A percentile compares a stretch with the other conserved stretches of the same genome.
Evolutionary conservation across 768 basidiomycete species (phyloP).

Genomic region (Paxillus ammoniavirescens): DNA sequence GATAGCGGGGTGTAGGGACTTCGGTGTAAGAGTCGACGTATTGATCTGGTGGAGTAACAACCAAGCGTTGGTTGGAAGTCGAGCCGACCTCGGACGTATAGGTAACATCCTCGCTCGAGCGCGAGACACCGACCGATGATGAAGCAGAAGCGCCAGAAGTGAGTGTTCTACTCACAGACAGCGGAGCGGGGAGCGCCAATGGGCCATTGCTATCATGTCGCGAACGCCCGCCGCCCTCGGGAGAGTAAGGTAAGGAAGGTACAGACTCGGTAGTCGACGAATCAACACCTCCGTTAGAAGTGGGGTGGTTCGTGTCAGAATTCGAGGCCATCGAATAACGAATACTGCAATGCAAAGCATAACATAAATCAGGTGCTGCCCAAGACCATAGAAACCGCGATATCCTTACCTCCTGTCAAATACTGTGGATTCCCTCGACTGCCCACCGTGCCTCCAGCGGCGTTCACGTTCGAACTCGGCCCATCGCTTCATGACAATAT

Average conservation of each 20-base stretch:
- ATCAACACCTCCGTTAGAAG: conserved; percentile 50
- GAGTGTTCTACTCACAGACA: conserved; percentile 56
- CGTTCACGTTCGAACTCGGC: conserved; percentile 96
- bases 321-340: conserved; percentile 80
- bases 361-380: conserved; percentile 22
- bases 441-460: conserved; percentile 85
- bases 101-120: conserved; percentile 42
- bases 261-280: conserved; percentile 62
- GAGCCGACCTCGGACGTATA: conserved; percentile 36
- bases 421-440: conserved; percentile 76
- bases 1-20: conserved; percentile 14
- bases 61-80: conserved; percentile 44
- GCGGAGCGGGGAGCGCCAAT: conserved; percentile 72
- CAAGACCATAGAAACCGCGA: conserved; percentile 5
- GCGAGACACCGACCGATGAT: conserved; percentile 42
- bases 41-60: conserved; percentile 35
- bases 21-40: conserved; percentile 27
- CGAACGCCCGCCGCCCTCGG: conserved; percentile 40
- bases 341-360: conserved; percentile 35
- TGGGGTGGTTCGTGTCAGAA: conserved; percentile 64
- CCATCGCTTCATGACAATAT: conserved; percentile 99
- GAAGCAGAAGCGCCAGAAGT: conserved; percentile 41
- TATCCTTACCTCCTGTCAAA: conserved; percentile 68
- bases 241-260: conserved; percentile 29
- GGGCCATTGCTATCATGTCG: conserved; percentile 70